These are phyloP conservation scores for Rhizopus microsporus DNA, from an alignment of 371 early-diverging fungal genomes.

Conservation along the genomic window DNA sequence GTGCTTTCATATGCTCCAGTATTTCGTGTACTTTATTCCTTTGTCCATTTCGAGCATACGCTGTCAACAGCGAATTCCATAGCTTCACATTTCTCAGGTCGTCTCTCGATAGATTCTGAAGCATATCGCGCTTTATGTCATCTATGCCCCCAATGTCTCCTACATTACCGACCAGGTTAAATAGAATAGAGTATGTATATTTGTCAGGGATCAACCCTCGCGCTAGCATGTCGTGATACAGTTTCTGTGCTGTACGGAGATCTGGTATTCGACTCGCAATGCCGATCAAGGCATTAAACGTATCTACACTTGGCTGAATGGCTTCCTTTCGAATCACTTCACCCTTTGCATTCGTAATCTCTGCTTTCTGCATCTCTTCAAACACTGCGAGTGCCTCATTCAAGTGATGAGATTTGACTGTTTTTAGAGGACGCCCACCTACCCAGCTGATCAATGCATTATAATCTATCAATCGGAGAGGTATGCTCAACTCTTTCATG, in stretches of 20 bases:
- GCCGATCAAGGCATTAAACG: constrained; percentile 45
- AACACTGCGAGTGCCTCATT: constrained; percentile 41
- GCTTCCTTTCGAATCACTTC: constrained; percentile 5
- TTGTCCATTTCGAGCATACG: constrained; percentile 30
- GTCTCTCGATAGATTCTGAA: constrained; percentile 8
- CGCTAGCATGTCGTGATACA: constrained; percentile 51
- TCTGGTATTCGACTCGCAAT: constrained; percentile 45
- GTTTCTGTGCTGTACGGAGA: constrained; percentile 42
- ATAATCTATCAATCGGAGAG: constrained; percentile 37
- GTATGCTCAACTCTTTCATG: constrained; percentile 32
- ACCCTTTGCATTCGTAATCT: constrained; percentile 5
- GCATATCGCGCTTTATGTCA: constrained; percentile 29
- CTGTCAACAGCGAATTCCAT: constrained; percentile 44
- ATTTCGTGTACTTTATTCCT: constrained; percentile 29
- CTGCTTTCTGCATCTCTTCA: constrained; percentile 35
- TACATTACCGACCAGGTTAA: constrained; percentile 36
- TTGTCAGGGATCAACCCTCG: constrained; percentile 35
- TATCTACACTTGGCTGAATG: constrained; percentile 27
- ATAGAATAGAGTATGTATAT: constrained; percentile 43
- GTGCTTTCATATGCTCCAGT: constrained; percentile 27
- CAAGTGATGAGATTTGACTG: constrained; percentile 32
- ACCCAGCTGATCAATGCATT: constrained; percentile 45
- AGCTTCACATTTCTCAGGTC: constrained; percentile 21
- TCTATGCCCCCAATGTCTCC: constrained; percentile 42
- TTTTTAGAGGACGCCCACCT: constrained; percentile 39